A percentile compares a stretch with the other conserved stretches of the same genome.
These are phyloP conservation scores for Ananas comosus DNA, from an alignment of 176 grass and related monocot species.

Conservation along the genomic window DNA sequence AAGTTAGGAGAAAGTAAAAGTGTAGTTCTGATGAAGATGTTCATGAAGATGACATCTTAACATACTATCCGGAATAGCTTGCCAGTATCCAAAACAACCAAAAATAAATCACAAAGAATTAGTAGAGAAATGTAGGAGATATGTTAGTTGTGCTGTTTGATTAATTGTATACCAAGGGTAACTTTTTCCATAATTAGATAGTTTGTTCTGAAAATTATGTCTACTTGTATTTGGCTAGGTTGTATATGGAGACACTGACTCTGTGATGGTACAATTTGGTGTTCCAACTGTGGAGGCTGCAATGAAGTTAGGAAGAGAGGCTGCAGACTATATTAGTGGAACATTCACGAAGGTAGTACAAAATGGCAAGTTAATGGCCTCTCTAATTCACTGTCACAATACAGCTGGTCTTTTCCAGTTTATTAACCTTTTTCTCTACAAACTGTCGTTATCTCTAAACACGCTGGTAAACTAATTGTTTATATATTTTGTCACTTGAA, in stretches of 20 bases:
- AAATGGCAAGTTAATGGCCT: neutral
- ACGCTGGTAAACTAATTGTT: constrained; percentile 5
- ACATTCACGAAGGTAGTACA: constrained; percentile 83
- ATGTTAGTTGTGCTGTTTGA: neutral
- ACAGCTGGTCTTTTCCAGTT: neutral
- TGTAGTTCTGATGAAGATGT: too few species aligned
- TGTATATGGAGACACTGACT: constrained; percentile 95
- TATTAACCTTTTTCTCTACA: neutral
- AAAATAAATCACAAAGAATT: too few species aligned
- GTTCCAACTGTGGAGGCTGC: constrained; percentile 63
- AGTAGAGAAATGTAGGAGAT: too few species aligned
- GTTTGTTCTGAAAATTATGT: neutral
- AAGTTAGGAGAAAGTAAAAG: too few species aligned
- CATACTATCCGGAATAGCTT: too few species aligned
- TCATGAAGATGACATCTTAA: too few species aligned
- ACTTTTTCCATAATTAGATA: neutral
- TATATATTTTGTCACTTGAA: constrained; percentile 21
- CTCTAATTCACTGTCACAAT: neutral
- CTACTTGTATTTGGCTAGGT: constrained; percentile 36
- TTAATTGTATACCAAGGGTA: neutral
- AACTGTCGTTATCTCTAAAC: neutral
- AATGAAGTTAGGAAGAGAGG: constrained; percentile 98
- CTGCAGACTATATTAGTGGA: constrained; percentile 74
- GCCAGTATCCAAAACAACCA: too few species aligned
- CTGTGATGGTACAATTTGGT: constrained; percentile 98